Evolutionary conservation across 1,284 basidiomycete genomes (phyloP).

Genomic region (Megacollybia platyphylla): DNA sequence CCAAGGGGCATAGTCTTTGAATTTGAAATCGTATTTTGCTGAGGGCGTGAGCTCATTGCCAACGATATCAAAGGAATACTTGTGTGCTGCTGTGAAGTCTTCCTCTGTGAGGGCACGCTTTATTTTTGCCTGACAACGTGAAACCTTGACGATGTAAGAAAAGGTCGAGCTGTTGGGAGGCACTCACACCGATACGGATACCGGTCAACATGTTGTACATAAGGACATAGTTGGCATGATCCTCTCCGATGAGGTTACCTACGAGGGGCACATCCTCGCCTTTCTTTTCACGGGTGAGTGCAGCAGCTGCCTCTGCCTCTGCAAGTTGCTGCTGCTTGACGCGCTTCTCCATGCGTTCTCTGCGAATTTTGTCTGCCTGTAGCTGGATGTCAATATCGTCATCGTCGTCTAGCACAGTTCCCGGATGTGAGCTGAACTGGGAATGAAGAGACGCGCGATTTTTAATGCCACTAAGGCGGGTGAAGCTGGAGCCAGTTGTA

Average conservation of each 20-base stretch:
- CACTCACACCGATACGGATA: slow-evolving; percentile 82
- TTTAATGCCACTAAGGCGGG: slow-evolving; percentile 8
- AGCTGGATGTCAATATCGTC: slow-evolving; percentile 62
- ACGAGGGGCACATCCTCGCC: slow-evolving; percentile 60
- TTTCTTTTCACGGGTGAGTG: slow-evolving; percentile 23
- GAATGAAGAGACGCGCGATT: slow-evolving; percentile 9
- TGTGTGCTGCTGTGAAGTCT: slow-evolving; percentile 86
- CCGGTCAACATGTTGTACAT: slow-evolving; percentile 99
- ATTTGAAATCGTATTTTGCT: slow-evolving; percentile 96
- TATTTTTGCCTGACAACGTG: slow-evolving; percentile 92
- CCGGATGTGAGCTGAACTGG: slow-evolving; percentile 17
- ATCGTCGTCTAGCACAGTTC: slow-evolving; percentile 20
- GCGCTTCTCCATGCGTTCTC: slow-evolving; percentile 62
- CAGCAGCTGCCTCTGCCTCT: slow-evolving; percentile 32
- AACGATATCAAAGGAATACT: slow-evolving; percentile 95
- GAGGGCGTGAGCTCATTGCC: slow-evolving; percentile 97
- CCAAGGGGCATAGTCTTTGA: slow-evolving; percentile 98
- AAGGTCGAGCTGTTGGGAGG: slow-evolving; percentile 3
- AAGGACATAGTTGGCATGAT: slow-evolving; percentile 94
- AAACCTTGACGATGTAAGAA: slow-evolving; percentile 45
- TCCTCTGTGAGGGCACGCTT: slow-evolving; percentile 74
- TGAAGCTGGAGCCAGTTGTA: slow-evolving; percentile 30
- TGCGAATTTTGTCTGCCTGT: slow-evolving; percentile 72
- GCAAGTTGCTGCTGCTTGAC: slow-evolving; percentile 42
- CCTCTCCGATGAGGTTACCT: slow-evolving; percentile 93